Conservation (phyloP, 345 rosid genomes). For the Eucalyptus paniculata region DNA sequence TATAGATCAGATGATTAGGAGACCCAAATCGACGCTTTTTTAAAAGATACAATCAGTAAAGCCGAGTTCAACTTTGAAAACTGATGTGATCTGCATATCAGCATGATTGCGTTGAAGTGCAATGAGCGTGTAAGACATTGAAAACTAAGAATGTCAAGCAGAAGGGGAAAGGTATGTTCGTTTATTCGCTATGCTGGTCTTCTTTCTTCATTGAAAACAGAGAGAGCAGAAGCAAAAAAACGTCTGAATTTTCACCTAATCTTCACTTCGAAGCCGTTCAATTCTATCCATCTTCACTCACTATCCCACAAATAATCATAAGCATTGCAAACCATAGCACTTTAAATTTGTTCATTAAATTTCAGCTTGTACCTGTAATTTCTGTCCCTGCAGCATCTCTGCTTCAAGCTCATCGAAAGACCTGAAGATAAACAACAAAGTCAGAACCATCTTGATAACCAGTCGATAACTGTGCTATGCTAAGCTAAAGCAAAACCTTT, state of each 20-base stretch:
- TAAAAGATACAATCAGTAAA: background rate
- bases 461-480: background rate
- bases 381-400: conserved; percentile 91
- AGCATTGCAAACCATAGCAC: background rate
- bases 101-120: background rate
- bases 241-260: background rate
- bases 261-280: background rate
- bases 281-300: background rate
- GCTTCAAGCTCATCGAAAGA: conserved; percentile 97
- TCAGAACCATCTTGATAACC: background rate
- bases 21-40: background rate
- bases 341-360: background rate
- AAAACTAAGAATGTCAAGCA: background rate
- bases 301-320: background rate
- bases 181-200: background rate
- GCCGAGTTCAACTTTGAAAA: background rate
- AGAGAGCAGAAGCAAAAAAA: background rate
- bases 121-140: background rate
- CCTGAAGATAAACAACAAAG: conserved; percentile 18
- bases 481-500: conserved; percentile 35
- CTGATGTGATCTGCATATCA: background rate
- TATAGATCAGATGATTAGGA: background rate
- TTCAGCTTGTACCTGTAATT: conserved; percentile 56
- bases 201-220: background rate
- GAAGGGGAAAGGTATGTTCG: background rate